Evolutionary conservation across 1,139 yeast genomes (phyloP), one percentile per base, ranked within the genome.

Genomic region (Suhomyces bolitotheri): DNA sequence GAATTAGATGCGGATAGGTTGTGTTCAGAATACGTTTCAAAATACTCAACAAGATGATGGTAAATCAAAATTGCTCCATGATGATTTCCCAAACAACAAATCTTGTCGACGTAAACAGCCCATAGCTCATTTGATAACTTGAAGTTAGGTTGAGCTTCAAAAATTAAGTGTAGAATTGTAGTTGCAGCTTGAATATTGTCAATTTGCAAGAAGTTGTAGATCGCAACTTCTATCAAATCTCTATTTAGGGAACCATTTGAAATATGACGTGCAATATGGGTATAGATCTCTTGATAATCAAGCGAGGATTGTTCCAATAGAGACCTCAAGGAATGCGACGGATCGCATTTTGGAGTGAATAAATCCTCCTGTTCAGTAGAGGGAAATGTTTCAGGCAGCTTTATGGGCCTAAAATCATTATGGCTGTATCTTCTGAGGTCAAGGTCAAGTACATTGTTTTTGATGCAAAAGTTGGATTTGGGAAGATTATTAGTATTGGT

Each of bases 121-220:
- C 75, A 70, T 15, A 63, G 16, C 42, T 70, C 66, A 41, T 65
- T 62, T 19, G 72, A 58, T 22, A 65, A 31, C 4, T 35, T 43
- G 39, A 60, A 53, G 2, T 43, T 35, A 3, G 43, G 35, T 5
- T 36, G 34, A 4, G 44, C 36, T 5, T 44, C 34, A 16, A 48
- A 34, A 13, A 51, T 37, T 9, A 45, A 23, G 14, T 61, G 68
- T 5, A 64, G 41, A 11, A 64, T 38, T 2, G 58, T 45, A 0
- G 63, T 53, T 4, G 54, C 53, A 2, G 57, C 54, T 7, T 42
- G 39, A 5, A 59, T 17, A 27, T 56, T 50, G 9, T 45, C 46
- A 1, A 27, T 31, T 16, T 27, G 29, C 3, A 62, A 24, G 9
- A 58, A 42, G 28, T 55, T 53, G 35, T 38, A 52, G 7, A 58